Base-by-base conservation (phyloP, 2,329 filamentous ascomycete genomes). In the Microdochium bolleyi region DNA sequence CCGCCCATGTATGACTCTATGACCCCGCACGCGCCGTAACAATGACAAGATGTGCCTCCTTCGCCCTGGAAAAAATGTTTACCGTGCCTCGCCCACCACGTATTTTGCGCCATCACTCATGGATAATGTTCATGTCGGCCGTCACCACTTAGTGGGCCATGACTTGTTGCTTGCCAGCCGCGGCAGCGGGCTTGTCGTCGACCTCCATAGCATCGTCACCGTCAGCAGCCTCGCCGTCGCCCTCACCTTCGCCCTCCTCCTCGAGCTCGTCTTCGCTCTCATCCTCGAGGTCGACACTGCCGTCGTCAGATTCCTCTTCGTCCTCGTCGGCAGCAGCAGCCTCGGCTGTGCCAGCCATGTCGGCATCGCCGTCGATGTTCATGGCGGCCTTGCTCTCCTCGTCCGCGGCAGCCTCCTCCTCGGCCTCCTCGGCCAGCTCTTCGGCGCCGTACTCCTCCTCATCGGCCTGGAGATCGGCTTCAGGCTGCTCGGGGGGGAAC, bases 401-500 rank as follows among this genome's bases (percentile, higher is more conserved):
- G 25, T 72, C 73, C 4, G 70, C 74, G 27, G 75, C 72, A 51
- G 75, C 80, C 51, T 69, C 71, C 32, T 75, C 78, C 37, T 78
- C 80, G 13, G 71, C 82, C n/a, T 80, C 83, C 51, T 84, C 85
- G 49, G 90, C 89, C 16, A 83, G 84, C 69, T 96, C 92, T 53
- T 97, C 94, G 22, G 88, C 90, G 57, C 92, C 94, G 65, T 99
- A 99, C 60, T 88, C 83, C 24, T 88, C 87, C 61, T 95, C 94
- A 61, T 96, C 92, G 46, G 87, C 87, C 51, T 82, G 79, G 48
- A 87, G 79, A 65, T 99, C 95, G 51, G 92, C 94, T 69, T 99
- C 94, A 44, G 94, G 94, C 73, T 99, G 94, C 69, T 99, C 94
- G 56, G 94, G 95, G 27, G 94, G 94, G 70, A 89, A 99, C 72